phyloP scores from a whole-genome alignment of 352 stramenopile species.

The Hyaloperonospora arabidopsidis region DNA sequence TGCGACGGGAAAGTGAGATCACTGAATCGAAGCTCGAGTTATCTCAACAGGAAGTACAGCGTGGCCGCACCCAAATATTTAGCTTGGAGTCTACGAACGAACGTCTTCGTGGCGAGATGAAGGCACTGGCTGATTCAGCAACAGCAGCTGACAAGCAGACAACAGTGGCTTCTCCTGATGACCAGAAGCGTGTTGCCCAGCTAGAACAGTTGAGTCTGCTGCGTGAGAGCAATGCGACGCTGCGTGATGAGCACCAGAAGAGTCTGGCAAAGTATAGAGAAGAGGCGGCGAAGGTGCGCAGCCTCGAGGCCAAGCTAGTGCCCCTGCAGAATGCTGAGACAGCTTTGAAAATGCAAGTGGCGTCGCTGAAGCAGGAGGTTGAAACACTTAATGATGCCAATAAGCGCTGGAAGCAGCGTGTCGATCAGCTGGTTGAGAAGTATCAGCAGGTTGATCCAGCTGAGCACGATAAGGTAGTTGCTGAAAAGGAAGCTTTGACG shows the following conservation, averaged over 20 bases:
- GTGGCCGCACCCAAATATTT: conserved; percentile 44
- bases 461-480: conserved; percentile 61
- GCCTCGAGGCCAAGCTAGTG: conserved; percentile 44
- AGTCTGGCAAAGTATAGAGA: conserved; percentile 43
- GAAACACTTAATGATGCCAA: conserved; percentile 50
- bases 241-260: conserved; percentile 66
- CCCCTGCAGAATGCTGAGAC: conserved; percentile 38
- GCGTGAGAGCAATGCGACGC: conserved; percentile 69
- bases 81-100: conserved; percentile 50
- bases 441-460: conserved; percentile 73
- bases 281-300: conserved; percentile 41
- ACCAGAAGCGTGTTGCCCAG: conserved; percentile 51
- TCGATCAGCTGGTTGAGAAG: conserved; percentile 79
- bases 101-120: conserved; percentile 54
- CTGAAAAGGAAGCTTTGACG: conserved; percentile 45
- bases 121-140: conserved; percentile 26
- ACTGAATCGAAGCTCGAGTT: conserved; percentile 62
- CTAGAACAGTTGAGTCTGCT: conserved; percentile 69
- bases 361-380: conserved; percentile 57
- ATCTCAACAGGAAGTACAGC: conserved; percentile 56
- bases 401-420: conserved; percentile 68
- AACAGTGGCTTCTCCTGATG: conserved; percentile 12
- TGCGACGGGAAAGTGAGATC: conserved; percentile 65
- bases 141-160: conserved; percentile 12
- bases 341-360: conserved; percentile 43